phyloP scores from a whole-genome alignment of 1,139 yeast species.

The Spencermartinsiella ligniputridi region DNA sequence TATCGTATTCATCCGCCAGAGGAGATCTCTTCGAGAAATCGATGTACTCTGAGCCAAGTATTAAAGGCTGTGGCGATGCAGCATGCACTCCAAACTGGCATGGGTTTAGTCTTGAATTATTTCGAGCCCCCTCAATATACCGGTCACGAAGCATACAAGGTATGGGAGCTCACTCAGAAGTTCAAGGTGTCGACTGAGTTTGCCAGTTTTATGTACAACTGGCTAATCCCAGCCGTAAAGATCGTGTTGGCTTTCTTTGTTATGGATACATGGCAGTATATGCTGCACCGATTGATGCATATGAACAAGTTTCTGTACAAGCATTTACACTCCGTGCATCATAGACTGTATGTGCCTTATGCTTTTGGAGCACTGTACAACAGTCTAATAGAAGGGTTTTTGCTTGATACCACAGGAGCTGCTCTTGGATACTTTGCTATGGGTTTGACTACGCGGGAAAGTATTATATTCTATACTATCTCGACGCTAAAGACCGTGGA shows the following conservation, averaged over 20 bases:
- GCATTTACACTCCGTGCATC: conserved; percentile 90
- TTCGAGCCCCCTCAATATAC: conserved; percentile 63
- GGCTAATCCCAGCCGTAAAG: conserved; percentile 47
- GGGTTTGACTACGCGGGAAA: conserved; percentile 69
- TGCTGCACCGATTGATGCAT: conserved; percentile 87
- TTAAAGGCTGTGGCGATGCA: conserved; percentile 77
- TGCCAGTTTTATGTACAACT: conserved; percentile 19
- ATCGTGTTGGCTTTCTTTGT: conserved; percentile 61
- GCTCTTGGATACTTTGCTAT: conserved; percentile 70
- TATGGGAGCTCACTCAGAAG: conserved; percentile 60
- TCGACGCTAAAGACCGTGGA: conserved; percentile 95
- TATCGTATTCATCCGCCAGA: conserved; percentile 90
- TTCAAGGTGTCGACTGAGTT: conserved; percentile 15
- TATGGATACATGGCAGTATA: conserved; percentile 90
- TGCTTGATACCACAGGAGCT: conserved; percentile 88
- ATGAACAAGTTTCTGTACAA: conserved; percentile 68
- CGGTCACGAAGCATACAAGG: conserved; percentile 63
- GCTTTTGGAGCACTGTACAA: conserved; percentile 96
- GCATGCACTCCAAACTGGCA: conserved; percentile 73
- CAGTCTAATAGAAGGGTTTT: conserved; percentile 88
- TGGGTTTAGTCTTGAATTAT: conserved; percentile 53
- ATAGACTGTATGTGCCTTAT: conserved; percentile 88
- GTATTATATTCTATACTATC: conserved; percentile 68
- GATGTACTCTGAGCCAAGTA: conserved; percentile 65
- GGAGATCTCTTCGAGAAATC: conserved; percentile 72